Percentiles rank a stretch among this genome's conserved stretches.
These are phyloP conservation scores for Starmerella geochares DNA, from an alignment of 805 yeast genomes.

Conservation along the genomic window DNA sequence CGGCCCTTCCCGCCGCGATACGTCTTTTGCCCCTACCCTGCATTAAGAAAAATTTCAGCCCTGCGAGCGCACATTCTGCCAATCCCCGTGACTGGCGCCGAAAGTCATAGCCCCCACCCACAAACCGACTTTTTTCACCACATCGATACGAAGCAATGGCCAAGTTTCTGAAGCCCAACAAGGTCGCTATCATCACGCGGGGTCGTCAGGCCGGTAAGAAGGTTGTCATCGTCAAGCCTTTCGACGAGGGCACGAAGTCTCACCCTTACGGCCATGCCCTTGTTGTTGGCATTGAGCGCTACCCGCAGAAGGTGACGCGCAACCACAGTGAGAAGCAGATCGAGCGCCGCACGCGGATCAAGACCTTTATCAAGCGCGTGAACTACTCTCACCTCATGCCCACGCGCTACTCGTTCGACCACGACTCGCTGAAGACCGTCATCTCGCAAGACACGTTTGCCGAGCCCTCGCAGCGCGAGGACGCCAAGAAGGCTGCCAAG, in stretches of 20 bases:
- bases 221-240: conserved; percentile 97
- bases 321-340: conserved; percentile 90
- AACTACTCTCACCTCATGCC: conserved; percentile 99
- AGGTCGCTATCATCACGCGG: conserved; percentile 99
- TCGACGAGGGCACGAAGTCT: conserved; percentile 96
- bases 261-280: conserved; percentile 99
- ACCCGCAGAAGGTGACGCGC: conserved; percentile 94
- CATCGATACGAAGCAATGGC: conserved; percentile 49
- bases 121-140: conserved; percentile 16
- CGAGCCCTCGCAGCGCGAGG: conserved; percentile 97
- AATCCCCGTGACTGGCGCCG: conserved; percentile 3
- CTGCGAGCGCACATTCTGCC: not conserved
- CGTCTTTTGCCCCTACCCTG: not conserved
- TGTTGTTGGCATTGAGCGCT: conserved; percentile 98
- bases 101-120: conserved; percentile 8
- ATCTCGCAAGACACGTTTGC: conserved; percentile 87
- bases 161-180: conserved; percentile 98
- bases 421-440: conserved; percentile 85
- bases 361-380: conserved; percentile 97
- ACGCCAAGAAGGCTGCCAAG: conserved; percentile 97
- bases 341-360: conserved; percentile 94
- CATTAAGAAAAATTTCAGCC: conserved; percentile 2
- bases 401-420: conserved; percentile 97
- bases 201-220: conserved; percentile 99
- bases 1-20: not conserved